Conservation (phyloP, 495 filamentous ascomycete species). For the Chaetomium fimeti region DNA sequence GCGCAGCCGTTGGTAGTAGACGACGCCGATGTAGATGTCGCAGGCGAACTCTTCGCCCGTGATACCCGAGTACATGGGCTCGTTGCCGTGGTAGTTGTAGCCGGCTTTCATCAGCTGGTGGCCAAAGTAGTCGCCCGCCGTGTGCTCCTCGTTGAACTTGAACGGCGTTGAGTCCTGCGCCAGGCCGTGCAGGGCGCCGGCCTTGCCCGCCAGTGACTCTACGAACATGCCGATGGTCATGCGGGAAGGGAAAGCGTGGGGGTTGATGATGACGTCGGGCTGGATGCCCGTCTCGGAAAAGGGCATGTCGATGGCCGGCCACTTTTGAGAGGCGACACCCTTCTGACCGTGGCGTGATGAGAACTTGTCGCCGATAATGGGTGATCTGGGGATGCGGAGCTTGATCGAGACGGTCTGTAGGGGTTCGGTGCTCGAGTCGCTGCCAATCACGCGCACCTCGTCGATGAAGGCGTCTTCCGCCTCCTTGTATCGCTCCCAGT, state of each 20-base stretch:
- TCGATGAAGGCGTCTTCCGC: slow-evolving; percentile 82
- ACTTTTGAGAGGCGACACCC: slow-evolving; percentile 95
- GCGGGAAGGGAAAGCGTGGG: slow-evolving; percentile 98
- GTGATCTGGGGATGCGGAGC: slow-evolving; percentile 83
- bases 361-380: slow-evolving; percentile 97
- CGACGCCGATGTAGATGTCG: slow-evolving; percentile 94
- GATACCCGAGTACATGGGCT: slow-evolving; percentile 96
- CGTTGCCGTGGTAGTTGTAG: slow-evolving; percentile 97
- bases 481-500: slow-evolving; percentile 90
- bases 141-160: slow-evolving; percentile 87
- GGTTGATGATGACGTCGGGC: slow-evolving; percentile 97
- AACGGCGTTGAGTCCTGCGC: slow-evolving; percentile 95
- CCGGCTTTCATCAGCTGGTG: slow-evolving; percentile 90
- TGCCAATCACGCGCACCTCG: slow-evolving; percentile 85
- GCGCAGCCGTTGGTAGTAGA: slow-evolving; percentile 94
- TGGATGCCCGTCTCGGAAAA: slow-evolving; percentile 97
- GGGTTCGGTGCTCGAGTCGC: slow-evolving; percentile 75
- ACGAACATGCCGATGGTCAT: slow-evolving; percentile 99
- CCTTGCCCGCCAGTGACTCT: slow-evolving; percentile 93
- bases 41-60: slow-evolving; percentile 90
- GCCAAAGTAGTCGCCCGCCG: slow-evolving; percentile 91
- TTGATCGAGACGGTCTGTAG: slow-evolving; percentile 86
- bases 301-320: slow-evolving; percentile 91
- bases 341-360: slow-evolving; percentile 98
- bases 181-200: slow-evolving; percentile 88